Conservation (phyloP, 1,284 basidiomycete genomes). For the Malassezia sp. region DNA sequence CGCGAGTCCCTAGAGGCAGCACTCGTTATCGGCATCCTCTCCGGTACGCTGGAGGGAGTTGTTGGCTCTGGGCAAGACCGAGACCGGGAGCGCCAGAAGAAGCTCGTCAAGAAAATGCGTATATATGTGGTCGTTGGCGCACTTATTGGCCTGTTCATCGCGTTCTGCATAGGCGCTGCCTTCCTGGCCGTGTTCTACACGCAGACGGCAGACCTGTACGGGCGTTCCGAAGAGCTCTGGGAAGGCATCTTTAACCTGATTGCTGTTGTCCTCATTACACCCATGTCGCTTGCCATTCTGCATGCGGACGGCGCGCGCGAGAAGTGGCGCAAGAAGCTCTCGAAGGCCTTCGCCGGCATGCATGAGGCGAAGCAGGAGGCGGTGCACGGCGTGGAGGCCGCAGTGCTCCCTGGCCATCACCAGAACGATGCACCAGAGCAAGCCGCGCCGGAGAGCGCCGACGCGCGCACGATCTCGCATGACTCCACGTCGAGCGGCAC, state of each 20-base stretch:
- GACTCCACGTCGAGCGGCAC: too few species aligned
- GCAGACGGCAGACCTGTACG: slow-evolving; percentile 52
- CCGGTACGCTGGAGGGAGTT: slow-evolving; percentile 38
- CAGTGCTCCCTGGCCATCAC: too few species aligned
- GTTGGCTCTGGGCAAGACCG: slow-evolving; percentile 25
- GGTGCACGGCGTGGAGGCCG: neutral
- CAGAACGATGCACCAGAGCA: too few species aligned
- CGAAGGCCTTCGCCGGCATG: slow-evolving; percentile 22
- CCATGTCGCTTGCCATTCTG: slow-evolving; percentile 42
- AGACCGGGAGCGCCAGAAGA: slow-evolving; percentile 19
- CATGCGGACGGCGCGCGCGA: slow-evolving; percentile 32
- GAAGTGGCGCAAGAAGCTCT: slow-evolving; percentile 40
- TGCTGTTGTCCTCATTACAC: slow-evolving; percentile 39
- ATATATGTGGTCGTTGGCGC: slow-evolving; percentile 25
- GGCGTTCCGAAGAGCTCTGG: slow-evolving; percentile 45
- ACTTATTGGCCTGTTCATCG: slow-evolving; percentile 26
- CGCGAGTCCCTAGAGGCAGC: slow-evolving; percentile 41
- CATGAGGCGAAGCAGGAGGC: neutral
- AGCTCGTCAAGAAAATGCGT: slow-evolving; percentile 32
- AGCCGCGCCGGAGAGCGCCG: neutral
- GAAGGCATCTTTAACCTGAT: slow-evolving; percentile 43
- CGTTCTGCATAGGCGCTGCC: slow-evolving; percentile 36
- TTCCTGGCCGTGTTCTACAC: slow-evolving; percentile 45
- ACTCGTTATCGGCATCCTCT: slow-evolving; percentile 40
- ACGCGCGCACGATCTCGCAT: too few species aligned